These are phyloP conservation scores for Fusarium nematophilum DNA, from an alignment of 2,329 filamentous ascomycete genomes.

Conservation along the genomic window DNA sequence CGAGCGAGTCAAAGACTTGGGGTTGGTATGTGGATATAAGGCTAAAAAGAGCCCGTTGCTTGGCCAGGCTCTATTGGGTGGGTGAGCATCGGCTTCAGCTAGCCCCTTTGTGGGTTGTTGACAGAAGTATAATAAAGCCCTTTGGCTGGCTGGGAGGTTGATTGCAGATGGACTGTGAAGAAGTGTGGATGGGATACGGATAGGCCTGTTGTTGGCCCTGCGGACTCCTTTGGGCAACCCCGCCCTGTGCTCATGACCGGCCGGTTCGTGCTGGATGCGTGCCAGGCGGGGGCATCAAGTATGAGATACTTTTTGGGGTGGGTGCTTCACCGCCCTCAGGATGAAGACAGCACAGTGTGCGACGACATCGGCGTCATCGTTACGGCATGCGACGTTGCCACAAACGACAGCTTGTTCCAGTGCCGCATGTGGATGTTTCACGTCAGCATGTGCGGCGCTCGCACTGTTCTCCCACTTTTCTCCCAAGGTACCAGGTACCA, in stretches of 20 bases:
- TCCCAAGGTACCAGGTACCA: slow-evolving; percentile 33
- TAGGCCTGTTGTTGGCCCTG: slow-evolving; percentile 3
- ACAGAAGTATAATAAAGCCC: slow-evolving; percentile 1
- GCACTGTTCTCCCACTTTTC: slow-evolving; percentile 35
- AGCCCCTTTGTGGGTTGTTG: not conserved
- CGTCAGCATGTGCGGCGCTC: slow-evolving; percentile 16
- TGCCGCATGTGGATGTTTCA: slow-evolving; percentile 2
- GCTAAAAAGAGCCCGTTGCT: slow-evolving; percentile 4
- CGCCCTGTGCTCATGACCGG: slow-evolving; percentile 42
- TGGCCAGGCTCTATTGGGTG: slow-evolving; percentile 2
- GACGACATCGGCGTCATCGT: slow-evolving; percentile 33
- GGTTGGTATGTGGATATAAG: slow-evolving; percentile 3
- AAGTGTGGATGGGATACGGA: not conserved
- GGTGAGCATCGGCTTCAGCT: slow-evolving; percentile 1
- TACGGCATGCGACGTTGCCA: slow-evolving; percentile 6
- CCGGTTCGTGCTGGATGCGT: slow-evolving; percentile 33
- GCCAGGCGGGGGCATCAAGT: slow-evolving; percentile 28
- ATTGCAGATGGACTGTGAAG: no score
- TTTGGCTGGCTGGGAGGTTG: no score
- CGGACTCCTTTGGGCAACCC: slow-evolving; percentile 39
- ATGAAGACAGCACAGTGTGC: slow-evolving; percentile 35
- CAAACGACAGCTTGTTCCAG: not conserved
- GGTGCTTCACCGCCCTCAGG: slow-evolving; percentile 27
- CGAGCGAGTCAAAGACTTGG: not conserved
- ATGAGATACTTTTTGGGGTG: slow-evolving; percentile 22